Conservation (phyloP, 2,329 filamentous ascomycete genomes). For the Hypoxylon sp. region DNA sequence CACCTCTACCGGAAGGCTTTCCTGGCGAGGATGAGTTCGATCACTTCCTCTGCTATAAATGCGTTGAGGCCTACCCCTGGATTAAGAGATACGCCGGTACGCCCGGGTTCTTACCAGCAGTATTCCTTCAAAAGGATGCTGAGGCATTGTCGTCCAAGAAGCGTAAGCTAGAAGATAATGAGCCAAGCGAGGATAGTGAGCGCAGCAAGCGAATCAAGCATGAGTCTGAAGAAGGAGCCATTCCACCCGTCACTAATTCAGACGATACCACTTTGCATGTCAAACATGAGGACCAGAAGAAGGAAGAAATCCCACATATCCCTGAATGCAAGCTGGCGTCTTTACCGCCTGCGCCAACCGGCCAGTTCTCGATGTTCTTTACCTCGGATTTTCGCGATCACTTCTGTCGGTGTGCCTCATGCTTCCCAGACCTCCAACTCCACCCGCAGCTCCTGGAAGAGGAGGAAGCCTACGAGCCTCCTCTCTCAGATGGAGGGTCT, state of each 20-base stretch:
- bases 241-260: slow-evolving; percentile 26
- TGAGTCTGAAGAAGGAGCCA: slow-evolving; percentile 51
- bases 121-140: slow-evolving; percentile 64
- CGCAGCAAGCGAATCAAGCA: slow-evolving; percentile 68
- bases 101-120: slow-evolving; percentile 81
- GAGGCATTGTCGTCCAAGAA: slow-evolving; percentile 66
- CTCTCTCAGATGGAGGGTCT: slow-evolving; percentile 77
- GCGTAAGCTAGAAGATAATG: slow-evolving; percentile 74
- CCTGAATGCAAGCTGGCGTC: slow-evolving; percentile 71
- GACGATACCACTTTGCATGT: slow-evolving; percentile 33
- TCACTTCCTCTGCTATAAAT: slow-evolving; percentile 93
- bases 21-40: slow-evolving; percentile 92
- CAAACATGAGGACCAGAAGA: slow-evolving; percentile 46
- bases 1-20: slow-evolving; percentile 86
- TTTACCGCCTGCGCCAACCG: slow-evolving; percentile 69
- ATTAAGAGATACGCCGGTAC: slow-evolving; percentile 89
- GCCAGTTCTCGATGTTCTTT: slow-evolving; percentile 85
- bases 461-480: slow-evolving; percentile 94
- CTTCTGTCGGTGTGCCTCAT: slow-evolving; percentile 86
- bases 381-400: slow-evolving; percentile 82
- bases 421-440: slow-evolving; percentile 78
- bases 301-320: slow-evolving; percentile 30
- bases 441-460: slow-evolving; percentile 91
- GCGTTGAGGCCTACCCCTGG: slow-evolving; percentile 89
- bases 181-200: slow-evolving; percentile 54